phyloP scores from a whole-genome alignment of 352 stramenopile genomes.

The Poterioochromonas sp. region DNA sequence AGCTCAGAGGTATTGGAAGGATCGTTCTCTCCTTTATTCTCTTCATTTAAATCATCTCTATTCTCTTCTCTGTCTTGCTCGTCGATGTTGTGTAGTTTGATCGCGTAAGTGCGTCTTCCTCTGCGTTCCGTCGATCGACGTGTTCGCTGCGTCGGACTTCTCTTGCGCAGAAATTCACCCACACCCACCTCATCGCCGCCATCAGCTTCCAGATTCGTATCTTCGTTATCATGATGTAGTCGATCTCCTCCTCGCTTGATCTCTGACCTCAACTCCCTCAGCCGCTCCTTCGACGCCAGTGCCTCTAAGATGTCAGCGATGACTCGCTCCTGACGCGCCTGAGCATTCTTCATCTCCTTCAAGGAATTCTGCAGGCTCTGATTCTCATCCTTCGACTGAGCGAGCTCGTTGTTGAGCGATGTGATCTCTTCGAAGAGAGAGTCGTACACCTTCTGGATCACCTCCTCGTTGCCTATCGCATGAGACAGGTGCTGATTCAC shows the following conservation, averaged over 20 bases:
- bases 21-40: slow-evolving; percentile 4
- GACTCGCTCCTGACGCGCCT: background rate
- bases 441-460: background rate
- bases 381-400: background rate
- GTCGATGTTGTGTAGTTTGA: too few relatives aligned
- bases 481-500: background rate
- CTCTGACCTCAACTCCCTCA: background rate
- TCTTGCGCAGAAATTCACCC: too few relatives aligned
- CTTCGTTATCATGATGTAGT: too few relatives aligned
- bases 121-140: too few relatives aligned
- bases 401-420: background rate
- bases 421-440: background rate
- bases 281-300: background rate
- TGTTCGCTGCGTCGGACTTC: too few relatives aligned
- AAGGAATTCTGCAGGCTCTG: background rate
- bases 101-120: too few relatives aligned
- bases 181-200: too few relatives aligned
- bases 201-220: too few relatives aligned
- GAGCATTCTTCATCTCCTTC: background rate
- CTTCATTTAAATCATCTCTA: slow-evolving; percentile 6
- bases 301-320: background rate
- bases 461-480: background rate
- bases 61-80: too few relatives aligned
- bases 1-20: slow-evolving; percentile 4
- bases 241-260: too few relatives aligned